Conservation (phyloP, 345 rosid species). For the Populus euphratica region DNA sequence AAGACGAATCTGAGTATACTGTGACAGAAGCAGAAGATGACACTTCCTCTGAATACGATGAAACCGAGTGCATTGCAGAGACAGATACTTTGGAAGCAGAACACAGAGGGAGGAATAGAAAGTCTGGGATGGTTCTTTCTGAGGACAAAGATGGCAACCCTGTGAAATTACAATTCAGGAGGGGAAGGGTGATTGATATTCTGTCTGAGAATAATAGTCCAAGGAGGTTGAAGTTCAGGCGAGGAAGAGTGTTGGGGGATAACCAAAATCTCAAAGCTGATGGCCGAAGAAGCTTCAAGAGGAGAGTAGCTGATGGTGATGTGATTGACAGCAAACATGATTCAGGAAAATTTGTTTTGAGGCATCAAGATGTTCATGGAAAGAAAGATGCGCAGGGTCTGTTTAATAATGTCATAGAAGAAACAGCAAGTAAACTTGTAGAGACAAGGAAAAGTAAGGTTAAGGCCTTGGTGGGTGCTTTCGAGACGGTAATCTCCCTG, state of each 20-base stretch:
- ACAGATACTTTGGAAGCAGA: slow-evolving; percentile 21
- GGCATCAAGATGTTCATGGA: slow-evolving; percentile 62
- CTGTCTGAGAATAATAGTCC: slow-evolving; percentile 48
- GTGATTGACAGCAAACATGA: slow-evolving; percentile 12
- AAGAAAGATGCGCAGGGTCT: slow-evolving; percentile 54
- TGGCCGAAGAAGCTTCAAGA: slow-evolving; percentile 42
- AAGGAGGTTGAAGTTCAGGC: slow-evolving; percentile 65
- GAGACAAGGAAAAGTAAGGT: slow-evolving; percentile 87
- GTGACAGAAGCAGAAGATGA: slow-evolving; percentile 41
- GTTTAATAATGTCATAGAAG: slow-evolving; percentile 84
- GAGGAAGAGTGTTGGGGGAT: slow-evolving; percentile 41
- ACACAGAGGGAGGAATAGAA: slow-evolving; percentile 20
- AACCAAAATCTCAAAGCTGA: slow-evolving; percentile 34
- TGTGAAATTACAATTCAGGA: slow-evolving; percentile 51
- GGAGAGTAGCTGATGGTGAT: slow-evolving; percentile 34
- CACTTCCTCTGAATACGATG: slow-evolving; percentile 35
- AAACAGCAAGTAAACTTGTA: slow-evolving; percentile 83
- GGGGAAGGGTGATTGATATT: slow-evolving; percentile 56
- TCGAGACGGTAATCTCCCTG: slow-evolving; percentile 88
- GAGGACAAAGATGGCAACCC: slow-evolving; percentile 33
- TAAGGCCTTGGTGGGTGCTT: slow-evolving; percentile 93
- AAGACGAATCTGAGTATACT: slow-evolving; percentile 37
- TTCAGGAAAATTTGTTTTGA: slow-evolving; percentile 54
- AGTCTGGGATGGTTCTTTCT: slow-evolving; percentile 22
- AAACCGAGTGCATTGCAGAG: slow-evolving; percentile 25